Evolutionary conservation across 768 basidiomycete genomes (phyloP).

Genomic region (Tricholoma terreum): DNA sequence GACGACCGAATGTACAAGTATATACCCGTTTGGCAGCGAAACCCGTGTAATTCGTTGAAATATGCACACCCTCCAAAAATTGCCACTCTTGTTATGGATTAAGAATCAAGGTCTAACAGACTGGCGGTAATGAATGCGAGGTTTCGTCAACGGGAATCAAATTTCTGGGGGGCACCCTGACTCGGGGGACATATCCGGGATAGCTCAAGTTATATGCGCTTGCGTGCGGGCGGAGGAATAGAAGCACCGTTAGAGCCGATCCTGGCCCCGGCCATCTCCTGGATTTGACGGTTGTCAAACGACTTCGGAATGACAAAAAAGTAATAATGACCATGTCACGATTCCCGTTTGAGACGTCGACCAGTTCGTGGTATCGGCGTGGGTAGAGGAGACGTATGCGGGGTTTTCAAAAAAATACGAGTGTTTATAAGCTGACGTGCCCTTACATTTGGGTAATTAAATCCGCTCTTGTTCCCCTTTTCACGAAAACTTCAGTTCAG

Average conservation of each 20-base stretch:
- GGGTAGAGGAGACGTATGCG: too few species aligned
- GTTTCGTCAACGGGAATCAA: neutral
- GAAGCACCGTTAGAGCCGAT: neutral
- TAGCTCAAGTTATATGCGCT: neutral
- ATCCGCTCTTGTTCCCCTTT: too few species aligned
- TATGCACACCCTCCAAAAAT: neutral
- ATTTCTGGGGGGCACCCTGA: neutral
- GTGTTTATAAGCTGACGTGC: too few species aligned
- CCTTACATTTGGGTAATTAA: too few species aligned
- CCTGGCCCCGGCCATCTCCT: neutral
- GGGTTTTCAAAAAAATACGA: too few species aligned
- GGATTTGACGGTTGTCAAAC: neutral
- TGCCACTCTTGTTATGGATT: neutral
- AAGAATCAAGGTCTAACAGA: neutral
- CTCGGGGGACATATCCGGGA: neutral
- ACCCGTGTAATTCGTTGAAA: too few species aligned
- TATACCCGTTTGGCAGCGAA: too few species aligned
- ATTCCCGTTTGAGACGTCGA: too few species aligned
- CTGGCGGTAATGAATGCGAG: too few species aligned
- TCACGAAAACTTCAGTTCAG: too few species aligned
- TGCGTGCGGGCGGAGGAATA: neutral
- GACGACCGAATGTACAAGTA: too few species aligned
- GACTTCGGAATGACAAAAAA: neutral
- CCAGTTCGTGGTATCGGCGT: too few species aligned
- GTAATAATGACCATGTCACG: neutral